phyloP scores from a whole-genome alignment of 331 rosid genomes.

The Dryas integrifolia region DNA sequence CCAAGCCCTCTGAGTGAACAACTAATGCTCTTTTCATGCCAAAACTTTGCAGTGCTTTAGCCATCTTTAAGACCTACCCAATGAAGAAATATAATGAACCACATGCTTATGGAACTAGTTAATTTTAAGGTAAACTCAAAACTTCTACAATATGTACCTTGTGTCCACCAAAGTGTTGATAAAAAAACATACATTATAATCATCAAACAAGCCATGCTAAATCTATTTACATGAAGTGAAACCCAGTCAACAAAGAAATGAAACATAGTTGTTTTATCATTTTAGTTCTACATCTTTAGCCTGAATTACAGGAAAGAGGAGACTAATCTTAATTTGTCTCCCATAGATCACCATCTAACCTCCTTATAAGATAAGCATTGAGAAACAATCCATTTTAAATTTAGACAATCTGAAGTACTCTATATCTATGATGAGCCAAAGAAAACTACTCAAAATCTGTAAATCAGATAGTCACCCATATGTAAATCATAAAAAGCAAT shows the following conservation, averaged over 20 bases:
- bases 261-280: background rate
- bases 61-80: slow-evolving; percentile 83
- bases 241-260: background rate
- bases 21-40: slow-evolving; percentile 94
- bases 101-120: background rate
- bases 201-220: background rate
- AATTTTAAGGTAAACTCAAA: background rate
- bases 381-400: background rate
- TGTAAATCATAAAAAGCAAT: background rate
- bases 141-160: background rate
- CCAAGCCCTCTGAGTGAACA: slow-evolving; percentile 95
- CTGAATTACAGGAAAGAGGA: too few relatives aligned
- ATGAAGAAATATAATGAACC: slow-evolving; percentile 23
- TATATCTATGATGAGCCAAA: background rate
- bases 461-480: background rate
- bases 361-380: background rate
- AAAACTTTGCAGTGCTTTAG: slow-evolving; percentile 67
- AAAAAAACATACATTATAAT: background rate
- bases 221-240: background rate
- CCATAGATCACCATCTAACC: background rate
- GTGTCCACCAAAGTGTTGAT: background rate
- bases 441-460: background rate
- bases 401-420: background rate
- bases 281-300: background rate
- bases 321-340: background rate